Percentiles rank a stretch among this genome's conserved stretches.
phyloP scores from a whole-genome alignment of 495 filamentous ascomycete genomes.

The Mycothermus thermophilus region DNA sequence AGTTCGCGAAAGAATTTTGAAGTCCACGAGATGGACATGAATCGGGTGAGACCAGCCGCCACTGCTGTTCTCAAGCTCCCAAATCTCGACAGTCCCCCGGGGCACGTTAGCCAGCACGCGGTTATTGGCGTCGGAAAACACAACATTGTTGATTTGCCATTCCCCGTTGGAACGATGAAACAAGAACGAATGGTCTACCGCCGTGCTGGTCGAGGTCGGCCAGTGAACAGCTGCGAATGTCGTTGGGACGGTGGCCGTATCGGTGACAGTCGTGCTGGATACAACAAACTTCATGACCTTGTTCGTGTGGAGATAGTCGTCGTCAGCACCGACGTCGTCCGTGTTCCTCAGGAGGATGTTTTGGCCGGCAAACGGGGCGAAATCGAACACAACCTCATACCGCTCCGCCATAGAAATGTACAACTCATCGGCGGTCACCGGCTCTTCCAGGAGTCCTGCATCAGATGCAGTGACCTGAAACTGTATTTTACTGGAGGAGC shows the following conservation, averaged over 20 bases:
- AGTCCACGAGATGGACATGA: slow-evolving; percentile 48
- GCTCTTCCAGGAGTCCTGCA: slow-evolving; percentile 29
- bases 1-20: slow-evolving; percentile 34
- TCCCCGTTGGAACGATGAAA: slow-evolving; percentile 31
- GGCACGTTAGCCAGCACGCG: slow-evolving; percentile 37
- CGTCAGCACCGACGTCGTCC: slow-evolving; percentile 27
- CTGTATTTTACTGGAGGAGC: slow-evolving; percentile 16
- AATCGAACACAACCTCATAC: slow-evolving; percentile 43
- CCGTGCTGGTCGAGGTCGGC: slow-evolving; percentile 9
- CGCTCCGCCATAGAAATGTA: slow-evolving; percentile 41
- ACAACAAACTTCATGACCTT: slow-evolving; percentile 43
- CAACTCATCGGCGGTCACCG: slow-evolving; percentile 23
- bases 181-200: slow-evolving; percentile 24
- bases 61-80: slow-evolving; percentile 35
- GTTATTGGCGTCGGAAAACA: slow-evolving; percentile 39
- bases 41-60: slow-evolving; percentile 40
- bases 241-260: slow-evolving; percentile 10
- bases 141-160: slow-evolving; percentile 40
- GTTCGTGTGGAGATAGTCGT: slow-evolving; percentile 39
- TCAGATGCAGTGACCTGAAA: slow-evolving; percentile 41
- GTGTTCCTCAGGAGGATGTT: slow-evolving; percentile 35
- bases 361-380: slow-evolving; percentile 31
- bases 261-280: slow-evolving; percentile 18
- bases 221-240: slow-evolving; percentile 4
- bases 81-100: slow-evolving; percentile 35